A percentile compares a stretch with the other conserved stretches of the same genome.
Evolutionary conservation across 495 filamentous ascomycete genomes (phyloP).

Genomic region (Choiromyces venosus): DNA sequence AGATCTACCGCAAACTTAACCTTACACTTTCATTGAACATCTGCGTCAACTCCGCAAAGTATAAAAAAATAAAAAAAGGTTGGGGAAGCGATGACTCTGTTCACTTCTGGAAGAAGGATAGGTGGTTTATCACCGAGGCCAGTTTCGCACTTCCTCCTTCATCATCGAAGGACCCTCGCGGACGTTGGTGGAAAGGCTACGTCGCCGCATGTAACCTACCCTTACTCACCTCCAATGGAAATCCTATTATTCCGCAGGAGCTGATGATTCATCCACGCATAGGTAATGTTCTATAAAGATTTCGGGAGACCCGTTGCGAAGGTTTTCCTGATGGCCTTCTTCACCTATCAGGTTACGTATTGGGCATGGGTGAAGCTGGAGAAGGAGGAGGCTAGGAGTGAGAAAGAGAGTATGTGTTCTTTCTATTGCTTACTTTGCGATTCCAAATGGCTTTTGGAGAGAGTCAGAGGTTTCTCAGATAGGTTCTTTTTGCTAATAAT

Average conservation of each 20-base stretch:
- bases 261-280: slow-evolving; percentile 8
- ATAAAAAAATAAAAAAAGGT: background rate
- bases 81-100: background rate
- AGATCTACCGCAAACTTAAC: background rate
- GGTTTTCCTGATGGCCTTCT: slow-evolving; percentile 75
- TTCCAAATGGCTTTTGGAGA: background rate
- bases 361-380: slow-evolving; percentile 87
- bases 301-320: slow-evolving; percentile 78
- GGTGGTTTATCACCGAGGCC: background rate
- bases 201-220: slow-evolving; percentile 38
- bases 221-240: background rate
- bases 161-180: background rate
- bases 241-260: background rate
- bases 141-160: background rate
- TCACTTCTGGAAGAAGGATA: background rate
- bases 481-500: background rate
- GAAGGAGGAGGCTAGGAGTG: slow-evolving; percentile 54
- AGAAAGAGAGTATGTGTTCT: slow-evolving; percentile 46
- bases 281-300: slow-evolving; percentile 71
- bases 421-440: too few relatives aligned
- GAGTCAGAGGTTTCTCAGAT: background rate
- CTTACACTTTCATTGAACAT: too few relatives aligned
- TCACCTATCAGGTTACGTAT: slow-evolving; percentile 82
- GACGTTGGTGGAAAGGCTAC: slow-evolving; percentile 14
- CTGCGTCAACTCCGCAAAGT: background rate